Percentiles rank a stretch among this genome's conserved stretches.
Conservation (phyloP, 1,284 basidiomycete genomes). For the Golubevia pallescens region DNA sequence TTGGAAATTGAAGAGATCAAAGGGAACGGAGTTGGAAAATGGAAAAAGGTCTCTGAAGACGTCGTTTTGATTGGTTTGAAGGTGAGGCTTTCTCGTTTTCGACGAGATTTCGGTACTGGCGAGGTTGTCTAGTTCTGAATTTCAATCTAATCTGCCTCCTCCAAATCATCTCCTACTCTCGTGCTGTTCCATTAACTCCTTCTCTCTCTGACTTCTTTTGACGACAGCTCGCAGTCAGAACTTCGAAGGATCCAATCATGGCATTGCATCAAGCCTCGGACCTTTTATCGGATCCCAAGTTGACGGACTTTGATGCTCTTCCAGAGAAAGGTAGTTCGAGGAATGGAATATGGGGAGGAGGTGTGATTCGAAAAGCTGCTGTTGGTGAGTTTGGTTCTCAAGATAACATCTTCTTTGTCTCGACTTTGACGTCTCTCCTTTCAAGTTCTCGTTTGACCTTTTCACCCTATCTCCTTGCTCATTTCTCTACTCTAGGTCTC, state of each 20-base stretch:
- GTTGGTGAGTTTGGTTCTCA: conserved; percentile 17
- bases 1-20: conserved; percentile 22
- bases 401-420: background rate
- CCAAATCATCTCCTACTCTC: too few species aligned
- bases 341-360: conserved; percentile 15
- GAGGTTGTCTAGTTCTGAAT: too few species aligned
- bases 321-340: conserved; percentile 6
- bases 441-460: background rate
- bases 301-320: background rate
- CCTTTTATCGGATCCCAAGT: conserved; percentile 1
- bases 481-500: background rate
- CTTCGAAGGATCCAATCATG: conserved; percentile 41
- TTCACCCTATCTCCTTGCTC: background rate
- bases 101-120: background rate
- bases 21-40: background rate
- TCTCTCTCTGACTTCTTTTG: background rate
- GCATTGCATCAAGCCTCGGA: conserved; percentile 16
- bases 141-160: too few species aligned
- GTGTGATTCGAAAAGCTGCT: conserved; percentile 5
- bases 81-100: conserved; percentile 7
- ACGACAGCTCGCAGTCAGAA: conserved; percentile 30
- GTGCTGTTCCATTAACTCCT: too few species aligned
- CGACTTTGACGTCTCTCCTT: background rate
- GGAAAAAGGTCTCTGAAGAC: conserved; percentile 38
- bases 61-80: conserved; percentile 52